phyloP scores from a whole-genome alignment of 2,329 filamentous ascomycete species.

The Aspergillus ochraceoroseus region DNA sequence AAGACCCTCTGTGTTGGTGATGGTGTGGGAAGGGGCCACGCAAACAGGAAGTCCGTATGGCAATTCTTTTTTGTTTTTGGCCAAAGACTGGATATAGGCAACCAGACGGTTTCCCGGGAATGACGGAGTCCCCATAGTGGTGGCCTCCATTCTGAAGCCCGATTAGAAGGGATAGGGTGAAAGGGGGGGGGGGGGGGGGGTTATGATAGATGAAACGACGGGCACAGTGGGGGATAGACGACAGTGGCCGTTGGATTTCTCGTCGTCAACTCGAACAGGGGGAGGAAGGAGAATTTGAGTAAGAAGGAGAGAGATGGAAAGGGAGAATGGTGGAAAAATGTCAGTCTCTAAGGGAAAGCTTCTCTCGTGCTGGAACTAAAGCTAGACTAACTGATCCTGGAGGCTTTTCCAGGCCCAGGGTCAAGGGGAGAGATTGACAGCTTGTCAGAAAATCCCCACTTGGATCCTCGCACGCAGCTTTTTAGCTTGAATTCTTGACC shows the following conservation, averaged over 20 bases:
- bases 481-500: slow-evolving; percentile 17
- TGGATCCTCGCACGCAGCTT: slow-evolving; percentile 9
- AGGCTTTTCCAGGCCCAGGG: slow-evolving; percentile 2
- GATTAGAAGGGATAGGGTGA: slow-evolving; percentile 2
- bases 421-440: slow-evolving; percentile 21
- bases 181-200: background rate
- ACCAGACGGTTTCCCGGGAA: slow-evolving; percentile 35
- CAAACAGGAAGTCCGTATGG: slow-evolving; percentile 39
- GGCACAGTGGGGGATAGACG: background rate
- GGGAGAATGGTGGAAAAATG: slow-evolving; percentile 6
- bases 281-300: background rate
- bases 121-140: slow-evolving; percentile 14
- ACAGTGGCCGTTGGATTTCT: background rate
- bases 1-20: slow-evolving; percentile 53
- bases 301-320: slow-evolving; percentile 1
- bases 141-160: slow-evolving; percentile 18
- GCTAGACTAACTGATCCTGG: slow-evolving; percentile 10
- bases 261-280: background rate
- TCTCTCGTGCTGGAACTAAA: slow-evolving; percentile 1
- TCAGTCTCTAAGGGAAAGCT: too few relatives aligned
- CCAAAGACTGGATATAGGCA: slow-evolving; percentile 36
- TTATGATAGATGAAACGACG: too few relatives aligned
- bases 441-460: slow-evolving; percentile 20
- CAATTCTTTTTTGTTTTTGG: slow-evolving; percentile 32
- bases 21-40: slow-evolving; percentile 53